Evolutionary conservation across 176 grass and related monocot species (phyloP), one percentile per base, ranked within the genome.

Genomic region (Typha latifolia): DNA sequence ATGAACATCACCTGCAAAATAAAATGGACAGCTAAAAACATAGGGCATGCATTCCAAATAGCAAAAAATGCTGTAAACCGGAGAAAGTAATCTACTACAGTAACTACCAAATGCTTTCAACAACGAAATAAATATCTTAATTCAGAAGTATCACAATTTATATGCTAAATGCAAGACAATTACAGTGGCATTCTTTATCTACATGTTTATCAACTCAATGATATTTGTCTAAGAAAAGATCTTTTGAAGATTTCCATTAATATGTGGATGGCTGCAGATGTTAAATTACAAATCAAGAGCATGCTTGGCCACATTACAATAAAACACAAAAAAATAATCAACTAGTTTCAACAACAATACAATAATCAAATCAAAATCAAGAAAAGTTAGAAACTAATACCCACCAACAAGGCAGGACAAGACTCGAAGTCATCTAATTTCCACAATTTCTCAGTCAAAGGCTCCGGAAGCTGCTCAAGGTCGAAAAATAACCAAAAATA

Each of bases 1-100:
- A 96, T 79, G 74, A 96, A 91, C 87, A 96, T 96, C 61, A 96
- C 92, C 92, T 96, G 82, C 68, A 67, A 69, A 76, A 67, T 21
- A 37, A 59, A 20, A 47, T 24, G 3, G 13, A 19, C 49, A 34
- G 34, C 12, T 66, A 31, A 22, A 20, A 8, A 76, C 53, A 48
- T 49, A 24, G 62, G 34, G 29, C 27, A 29, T 0, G 13, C 12
- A 20, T 73, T 63, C 23, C 32, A 74, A 53, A 63, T 0, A 62
- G 4, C n/a, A 72, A 47, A 74, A 62, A 71, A 47, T 14, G 16
- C n/a, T n/a, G n/a, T n/a, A n/a, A n/a, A n/a, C n/a, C n/a, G 5
- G 34, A 37, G 2, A 37, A 37, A 37, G 5, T 37, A 37, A 37
- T 37, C 5, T 6, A 37, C 34, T 37, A 37, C 34, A 57, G 52